These are phyloP conservation scores for Vitis hybrid DNA, from an alignment of 177 flowering plant genomes.

Conservation along the genomic window DNA sequence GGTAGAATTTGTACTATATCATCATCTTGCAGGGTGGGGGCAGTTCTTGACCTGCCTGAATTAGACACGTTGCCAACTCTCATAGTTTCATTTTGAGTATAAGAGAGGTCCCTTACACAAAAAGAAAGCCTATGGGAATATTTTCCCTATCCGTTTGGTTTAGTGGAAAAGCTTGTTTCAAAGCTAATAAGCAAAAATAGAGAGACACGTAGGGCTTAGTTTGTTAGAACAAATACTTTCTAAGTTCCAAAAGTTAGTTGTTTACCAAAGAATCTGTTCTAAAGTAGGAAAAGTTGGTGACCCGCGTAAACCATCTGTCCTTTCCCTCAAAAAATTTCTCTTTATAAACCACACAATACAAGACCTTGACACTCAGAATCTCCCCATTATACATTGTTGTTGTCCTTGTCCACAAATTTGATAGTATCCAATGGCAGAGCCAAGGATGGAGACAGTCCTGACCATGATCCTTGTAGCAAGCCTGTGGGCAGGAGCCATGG, in stretches of 20 bases:
- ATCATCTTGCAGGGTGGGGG: too few species aligned
- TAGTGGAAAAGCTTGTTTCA: too few species aligned
- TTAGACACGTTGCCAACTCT: too few species aligned
- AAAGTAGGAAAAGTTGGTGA: slow-evolving; percentile 16
- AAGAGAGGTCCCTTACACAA: too few species aligned
- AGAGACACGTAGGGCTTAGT: background rate
- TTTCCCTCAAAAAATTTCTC: slow-evolving; percentile 1
- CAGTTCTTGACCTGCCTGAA: too few species aligned
- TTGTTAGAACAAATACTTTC: slow-evolving; percentile 1
- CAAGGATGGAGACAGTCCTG: slow-evolving; percentile 1
- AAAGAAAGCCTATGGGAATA: too few species aligned
- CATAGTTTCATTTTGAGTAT: too few species aligned
- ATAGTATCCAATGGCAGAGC: background rate
- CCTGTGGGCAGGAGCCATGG: slow-evolving; percentile 22
- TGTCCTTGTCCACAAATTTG: background rate
- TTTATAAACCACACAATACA: slow-evolving; percentile 6
- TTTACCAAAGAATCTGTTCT: slow-evolving; percentile 7
- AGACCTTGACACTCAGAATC: background rate
- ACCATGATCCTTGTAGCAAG: background rate
- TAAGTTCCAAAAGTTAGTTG: background rate
- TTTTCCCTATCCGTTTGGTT: too few species aligned
- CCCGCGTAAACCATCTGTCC: slow-evolving; percentile 13
- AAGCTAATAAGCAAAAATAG: background rate
- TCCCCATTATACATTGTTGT: background rate
- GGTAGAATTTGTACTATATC: too few species aligned